These are phyloP conservation scores for Bacidia gigantensis DNA, from an alignment of 495 filamentous ascomycete species.

Conservation along the genomic window DNA sequence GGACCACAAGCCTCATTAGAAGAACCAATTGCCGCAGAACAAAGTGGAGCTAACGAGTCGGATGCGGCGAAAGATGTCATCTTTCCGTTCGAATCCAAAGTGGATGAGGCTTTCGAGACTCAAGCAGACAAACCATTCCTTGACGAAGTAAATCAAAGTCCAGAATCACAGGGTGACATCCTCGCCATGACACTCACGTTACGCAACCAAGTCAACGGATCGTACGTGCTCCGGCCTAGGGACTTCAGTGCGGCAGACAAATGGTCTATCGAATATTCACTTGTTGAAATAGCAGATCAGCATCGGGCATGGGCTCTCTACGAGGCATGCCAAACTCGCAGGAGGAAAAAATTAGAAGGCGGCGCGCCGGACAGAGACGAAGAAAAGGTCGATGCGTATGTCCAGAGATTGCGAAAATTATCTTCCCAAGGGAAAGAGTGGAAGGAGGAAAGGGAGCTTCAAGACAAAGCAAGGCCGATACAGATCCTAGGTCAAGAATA, in stretches of 20 bases:
- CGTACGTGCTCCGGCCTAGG: conserved; percentile 44
- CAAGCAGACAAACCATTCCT: conserved; percentile 18
- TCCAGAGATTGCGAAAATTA: conserved; percentile 29
- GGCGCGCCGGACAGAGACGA: conserved; percentile 21
- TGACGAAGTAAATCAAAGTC: conserved; percentile 8
- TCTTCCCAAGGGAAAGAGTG: conserved; percentile 32
- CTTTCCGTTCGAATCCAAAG: not conserved
- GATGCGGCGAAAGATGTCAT: not conserved
- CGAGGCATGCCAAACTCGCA: conserved; percentile 33
- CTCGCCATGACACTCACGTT: conserved; percentile 56
- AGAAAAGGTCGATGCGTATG: conserved; percentile 26
- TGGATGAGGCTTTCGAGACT: conserved; percentile 9
- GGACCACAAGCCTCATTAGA: not conserved
- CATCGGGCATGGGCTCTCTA: conserved; percentile 36
- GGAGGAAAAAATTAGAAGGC: conserved; percentile 29
- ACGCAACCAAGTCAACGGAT: conserved; percentile 58
- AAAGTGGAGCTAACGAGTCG: not conserved
- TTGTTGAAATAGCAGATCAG: conserved; percentile 39
- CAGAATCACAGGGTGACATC: conserved; percentile 23
- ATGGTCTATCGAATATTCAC: conserved; percentile 67
- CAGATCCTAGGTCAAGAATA: conserved; percentile 8
- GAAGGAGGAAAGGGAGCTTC: conserved; percentile 34
- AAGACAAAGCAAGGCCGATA: conserved; percentile 24
- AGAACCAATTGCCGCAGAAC: not conserved
- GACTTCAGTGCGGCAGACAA: conserved; percentile 34